Conservation (phyloP, 495 filamentous ascomycete genomes). For the Podospora australis region DNA sequence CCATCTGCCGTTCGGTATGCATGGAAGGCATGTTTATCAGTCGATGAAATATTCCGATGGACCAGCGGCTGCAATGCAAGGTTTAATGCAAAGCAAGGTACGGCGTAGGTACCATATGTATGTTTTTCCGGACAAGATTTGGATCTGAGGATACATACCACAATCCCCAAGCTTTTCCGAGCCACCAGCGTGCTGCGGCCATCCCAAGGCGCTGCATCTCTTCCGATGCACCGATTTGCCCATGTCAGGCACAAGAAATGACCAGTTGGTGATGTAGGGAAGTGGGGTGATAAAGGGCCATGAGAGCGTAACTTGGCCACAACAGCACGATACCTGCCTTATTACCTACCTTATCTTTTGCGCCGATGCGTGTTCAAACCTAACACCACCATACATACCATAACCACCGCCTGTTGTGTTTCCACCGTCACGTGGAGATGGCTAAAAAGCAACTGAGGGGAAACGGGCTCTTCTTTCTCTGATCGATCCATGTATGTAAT, state of each 20-base stretch:
- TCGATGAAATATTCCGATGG: conserved; percentile 13
- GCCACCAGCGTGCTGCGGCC: background rate
- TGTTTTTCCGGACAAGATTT: background rate
- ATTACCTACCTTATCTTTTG: no score
- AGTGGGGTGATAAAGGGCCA: no score
- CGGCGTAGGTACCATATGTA: conserved; percentile 9
- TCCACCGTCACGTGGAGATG: conserved; percentile 4
- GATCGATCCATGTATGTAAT: conserved; percentile 1
- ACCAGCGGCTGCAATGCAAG: conserved; percentile 22
- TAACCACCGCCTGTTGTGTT: conserved; percentile 1
- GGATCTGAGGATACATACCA: conserved; percentile 4
- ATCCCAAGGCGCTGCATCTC: background rate
- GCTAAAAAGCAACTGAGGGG: no score
- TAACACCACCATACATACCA: background rate
- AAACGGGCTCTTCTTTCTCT: background rate
- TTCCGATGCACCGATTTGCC: conserved; percentile 3
- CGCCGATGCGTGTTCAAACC: background rate
- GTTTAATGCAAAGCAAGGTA: conserved; percentile 15
- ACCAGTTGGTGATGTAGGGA: background rate
- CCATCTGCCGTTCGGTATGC: background rate
- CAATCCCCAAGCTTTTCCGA: background rate
- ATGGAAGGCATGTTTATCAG: background rate
- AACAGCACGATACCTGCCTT: no score
- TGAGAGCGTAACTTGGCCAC: background rate
- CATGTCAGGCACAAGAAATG: conserved; percentile 5